Evolutionary conservation across 1,284 basidiomycete species (phyloP), one percentile per base, ranked within the genome.

Genomic region (Chondrostereum purpureum): DNA sequence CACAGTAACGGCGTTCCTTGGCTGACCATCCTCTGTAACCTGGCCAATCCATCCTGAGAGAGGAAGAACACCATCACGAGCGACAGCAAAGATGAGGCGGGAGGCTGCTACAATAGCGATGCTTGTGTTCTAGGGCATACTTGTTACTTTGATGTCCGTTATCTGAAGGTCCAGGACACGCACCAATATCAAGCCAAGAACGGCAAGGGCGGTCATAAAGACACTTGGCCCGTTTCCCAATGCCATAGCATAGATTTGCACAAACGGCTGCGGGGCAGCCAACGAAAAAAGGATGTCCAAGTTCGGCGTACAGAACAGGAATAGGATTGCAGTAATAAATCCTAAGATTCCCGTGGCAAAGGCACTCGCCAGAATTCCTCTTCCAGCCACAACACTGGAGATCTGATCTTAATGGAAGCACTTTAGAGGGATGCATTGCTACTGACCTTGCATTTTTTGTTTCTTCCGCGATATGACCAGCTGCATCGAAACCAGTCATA

Each of bases 401-500:
- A n/a, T n/a, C n/a, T n/a, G n/a, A n/a, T n/a, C n/a, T n/a, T n/a
- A n/a, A n/a, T n/a, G n/a, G n/a, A n/a, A n/a, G n/a, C n/a, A n/a
- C n/a, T n/a, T n/a, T n/a, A n/a, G n/a, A n/a, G n/a, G n/a, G n/a
- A n/a, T n/a, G n/a, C n/a, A n/a, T n/a, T n/a, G n/a, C n/a, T n/a
- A 45, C 55, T 41, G 57, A 81, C 83, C 79, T 81, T 5, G 90
- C 89, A 58, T 92, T 84, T 62, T 88, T 88, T 0, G 90, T 92
- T 64, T 92, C 90, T 63, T 92, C 90, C 2, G 88, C 88, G 48
- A 92, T 83, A 52, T 92, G 90, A 0, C 90, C 90, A n/a, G 88
- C 83, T 0, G 89, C 89, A 61, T 92, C 90, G 54, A 91, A 92
- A 2, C 90, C 90, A 11, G 85, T 90, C 66, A 92, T 67, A 0